Conservation (phyloP, 139 green algal genomes). For the Marvania coccoides region DNA sequence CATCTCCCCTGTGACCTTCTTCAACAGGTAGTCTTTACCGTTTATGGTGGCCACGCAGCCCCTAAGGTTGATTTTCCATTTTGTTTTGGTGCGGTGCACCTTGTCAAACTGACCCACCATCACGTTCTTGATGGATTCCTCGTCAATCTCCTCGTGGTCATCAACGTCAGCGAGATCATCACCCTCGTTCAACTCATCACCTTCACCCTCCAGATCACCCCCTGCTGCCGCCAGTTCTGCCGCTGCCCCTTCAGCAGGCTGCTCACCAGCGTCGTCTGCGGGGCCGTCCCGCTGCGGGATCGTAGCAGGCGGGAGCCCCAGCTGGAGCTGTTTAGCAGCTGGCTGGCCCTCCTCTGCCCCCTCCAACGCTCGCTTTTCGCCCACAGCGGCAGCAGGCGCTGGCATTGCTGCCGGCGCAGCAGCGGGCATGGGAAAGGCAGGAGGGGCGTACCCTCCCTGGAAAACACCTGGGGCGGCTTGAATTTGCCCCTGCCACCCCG, state of each 20-base stretch:
- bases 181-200: conserved; percentile 8
- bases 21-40: conserved; percentile 28
- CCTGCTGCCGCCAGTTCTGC: not conserved
- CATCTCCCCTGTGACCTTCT: conserved; percentile 26
- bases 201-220: not conserved
- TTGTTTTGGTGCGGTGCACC: conserved; percentile 26
- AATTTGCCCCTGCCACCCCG: not conserved
- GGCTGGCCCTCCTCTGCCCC: too few relatives aligned
- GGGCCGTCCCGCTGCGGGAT: conserved; percentile 24
- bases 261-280: conserved; percentile 1
- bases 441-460: too few relatives aligned
- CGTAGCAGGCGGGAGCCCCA: not conserved
- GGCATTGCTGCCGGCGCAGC: not conserved
- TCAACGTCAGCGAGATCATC: conserved; percentile 22
- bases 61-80: conserved; percentile 26
- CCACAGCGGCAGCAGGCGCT: not conserved
- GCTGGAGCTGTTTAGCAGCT: too few relatives aligned
- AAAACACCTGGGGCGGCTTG: too few relatives aligned
- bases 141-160: conserved; percentile 22
- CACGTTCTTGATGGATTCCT: conserved; percentile 20
- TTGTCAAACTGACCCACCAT: conserved; percentile 36
- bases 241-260: conserved; percentile 6
- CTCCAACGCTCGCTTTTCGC: too few relatives aligned
- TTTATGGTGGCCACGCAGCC: conserved; percentile 19
- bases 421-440: too few relatives aligned